These are phyloP conservation scores for Lactuca sativa DNA, from an alignment of 129 eudicot species.

Conservation along the genomic window DNA sequence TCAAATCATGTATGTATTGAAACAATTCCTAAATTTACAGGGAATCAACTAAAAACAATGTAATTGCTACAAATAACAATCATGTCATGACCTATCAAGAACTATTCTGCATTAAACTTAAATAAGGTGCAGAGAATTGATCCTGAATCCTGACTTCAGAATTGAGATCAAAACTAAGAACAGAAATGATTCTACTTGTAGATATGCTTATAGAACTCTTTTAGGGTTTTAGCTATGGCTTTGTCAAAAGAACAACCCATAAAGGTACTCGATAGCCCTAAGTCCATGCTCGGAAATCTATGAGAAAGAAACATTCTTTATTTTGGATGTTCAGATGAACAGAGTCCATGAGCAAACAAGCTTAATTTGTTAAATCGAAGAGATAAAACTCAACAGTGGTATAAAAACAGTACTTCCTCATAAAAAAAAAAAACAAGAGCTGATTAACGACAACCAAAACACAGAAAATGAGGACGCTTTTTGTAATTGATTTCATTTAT, in stretches of 20 bases:
- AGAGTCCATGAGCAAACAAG: slow-evolving; percentile 5
- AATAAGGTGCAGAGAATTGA: too few species aligned
- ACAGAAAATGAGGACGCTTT: not conserved
- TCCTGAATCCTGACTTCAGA: too few species aligned
- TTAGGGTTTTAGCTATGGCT: not conserved
- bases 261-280: too few species aligned
- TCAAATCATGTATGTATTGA: slow-evolving; percentile 7
- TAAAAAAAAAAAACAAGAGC: not conserved
- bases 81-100: too few species aligned
- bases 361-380: not conserved
- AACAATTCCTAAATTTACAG: not conserved
- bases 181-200: not conserved
- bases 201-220: slow-evolving; percentile 1
- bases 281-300: not conserved
- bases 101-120: too few species aligned
- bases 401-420: slow-evolving; percentile 2
- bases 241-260: not conserved
- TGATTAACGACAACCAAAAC: not conserved
- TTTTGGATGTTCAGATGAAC: slow-evolving; percentile 1
- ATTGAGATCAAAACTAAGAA: too few species aligned
- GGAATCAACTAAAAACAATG: not conserved
- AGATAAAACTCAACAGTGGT: not conserved
- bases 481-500: not conserved
- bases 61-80: not conserved
- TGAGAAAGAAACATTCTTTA: slow-evolving; percentile 1